Base-by-base conservation (phyloP, 2,329 filamentous ascomycete genomes). In the Madurella fahalii region DNA sequence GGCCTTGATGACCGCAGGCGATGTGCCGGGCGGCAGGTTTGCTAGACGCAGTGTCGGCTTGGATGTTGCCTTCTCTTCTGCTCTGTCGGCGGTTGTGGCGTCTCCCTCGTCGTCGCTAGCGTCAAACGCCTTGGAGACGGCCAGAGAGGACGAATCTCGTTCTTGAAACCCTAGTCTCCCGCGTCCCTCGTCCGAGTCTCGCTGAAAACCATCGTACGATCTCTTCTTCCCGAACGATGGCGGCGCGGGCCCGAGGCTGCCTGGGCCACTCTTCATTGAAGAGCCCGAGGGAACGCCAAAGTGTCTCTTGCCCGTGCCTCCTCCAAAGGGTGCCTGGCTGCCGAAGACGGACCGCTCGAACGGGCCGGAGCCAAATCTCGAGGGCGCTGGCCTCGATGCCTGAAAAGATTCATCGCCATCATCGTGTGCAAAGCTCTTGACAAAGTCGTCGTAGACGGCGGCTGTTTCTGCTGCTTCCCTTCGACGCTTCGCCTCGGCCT, bases 381-480 rank as follows among this genome's bases (percentile, higher is more conserved):
- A 59, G 11, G 53, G 45, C 11, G 54, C 25, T 32, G 56, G 30
- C 46, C 58, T 57, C 40, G 55, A 55, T 31, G 50, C 57, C 44
- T 16, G 60, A 48, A n/a, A 47, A 39, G 41, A 61, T 55, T 75
- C 70, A 42, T 78, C 75, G 40, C 79, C 76, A 25, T 81, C 80
- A 39, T 85, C 82, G 57, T 80, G 76, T 43, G 84, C 85, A 64
- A 89, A 89, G 52, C 81, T 90, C 71, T 93, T 93, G 53, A 94
- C 83, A 62, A 96, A 96, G 61, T 93, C 90, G 63, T 90, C 84
- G 69, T 92, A 89, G 1, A 91, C 90, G 20, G 90, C 90, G 18
- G 88, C 89, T 7, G 89, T 95, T 72, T 96, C 92, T 61, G 87
- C 90, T 65, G 87, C 87, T 71, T 95, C 92, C 62, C 90, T 82